These are phyloP conservation scores for Pelagophyceae sp. DNA, from an alignment of 352 stramenopile species.

Conservation along the genomic window DNA sequence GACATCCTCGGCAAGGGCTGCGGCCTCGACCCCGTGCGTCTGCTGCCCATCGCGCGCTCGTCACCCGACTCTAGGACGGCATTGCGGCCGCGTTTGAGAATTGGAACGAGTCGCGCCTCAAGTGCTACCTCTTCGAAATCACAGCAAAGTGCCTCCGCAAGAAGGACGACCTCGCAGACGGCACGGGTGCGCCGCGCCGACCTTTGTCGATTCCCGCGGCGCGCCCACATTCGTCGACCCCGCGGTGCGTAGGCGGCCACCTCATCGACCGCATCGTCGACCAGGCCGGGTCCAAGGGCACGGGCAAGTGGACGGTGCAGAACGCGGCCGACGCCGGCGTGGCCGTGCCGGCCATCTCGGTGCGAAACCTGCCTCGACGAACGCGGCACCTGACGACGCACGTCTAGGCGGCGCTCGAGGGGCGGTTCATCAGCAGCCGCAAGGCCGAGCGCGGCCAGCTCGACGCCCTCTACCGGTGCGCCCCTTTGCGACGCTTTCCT, in stretches of 20 bases:
- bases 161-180: constrained; percentile 79
- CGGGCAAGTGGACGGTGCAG: constrained; percentile 89
- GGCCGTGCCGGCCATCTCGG: constrained; percentile 90
- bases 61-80: constrained; percentile 57
- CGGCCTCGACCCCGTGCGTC: too few relatives aligned
- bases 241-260: too few relatives aligned
- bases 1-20: constrained; percentile 55
- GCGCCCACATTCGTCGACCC: too few relatives aligned
- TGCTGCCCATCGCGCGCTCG: too few relatives aligned
- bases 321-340: constrained; percentile 86
- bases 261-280: constrained; percentile 93
- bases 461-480: constrained; percentile 60
- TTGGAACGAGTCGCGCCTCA: constrained; percentile 92
- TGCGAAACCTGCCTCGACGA: too few relatives aligned
- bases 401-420: constrained; percentile 89
- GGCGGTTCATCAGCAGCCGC: constrained; percentile 84
- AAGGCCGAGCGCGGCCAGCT: constrained; percentile 82
- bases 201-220: too few relatives aligned
- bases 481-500: too few relatives aligned
- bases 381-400: too few relatives aligned
- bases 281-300: constrained; percentile 98
- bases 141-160: constrained; percentile 91
- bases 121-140: constrained; percentile 98
- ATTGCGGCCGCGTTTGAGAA: constrained; percentile 81
- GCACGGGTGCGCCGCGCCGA: constrained; percentile 40